These are phyloP conservation scores for Fusarium sp. DNA, from an alignment of 2,329 filamentous ascomycete species.

Conservation along the genomic window DNA sequence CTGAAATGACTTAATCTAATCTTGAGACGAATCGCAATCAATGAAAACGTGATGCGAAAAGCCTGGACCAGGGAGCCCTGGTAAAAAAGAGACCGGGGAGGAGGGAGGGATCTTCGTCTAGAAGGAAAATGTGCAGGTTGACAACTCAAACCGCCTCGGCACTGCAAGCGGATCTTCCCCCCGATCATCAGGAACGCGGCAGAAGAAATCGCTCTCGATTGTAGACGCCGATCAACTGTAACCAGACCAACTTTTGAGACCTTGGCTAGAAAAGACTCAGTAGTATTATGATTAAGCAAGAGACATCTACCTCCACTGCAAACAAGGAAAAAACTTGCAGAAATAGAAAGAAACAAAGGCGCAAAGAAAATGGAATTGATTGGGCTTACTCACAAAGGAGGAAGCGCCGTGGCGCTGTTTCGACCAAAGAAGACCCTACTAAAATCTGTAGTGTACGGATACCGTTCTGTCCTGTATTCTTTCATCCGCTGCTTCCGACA, in stretches of 20 bases:
- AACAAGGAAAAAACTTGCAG: neutral
- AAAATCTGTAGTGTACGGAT: neutral
- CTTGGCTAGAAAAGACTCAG: neutral
- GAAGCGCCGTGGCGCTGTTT: constrained; percentile 36
- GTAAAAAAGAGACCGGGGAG: neutral
- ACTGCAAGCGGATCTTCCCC: constrained; percentile 1
- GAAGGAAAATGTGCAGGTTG: neutral
- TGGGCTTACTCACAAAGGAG: constrained; percentile 13
- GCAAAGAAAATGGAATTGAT: constrained; percentile 2
- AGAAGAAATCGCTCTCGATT: neutral
- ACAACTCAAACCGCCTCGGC: neutral
- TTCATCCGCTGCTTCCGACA: constrained; percentile 3
- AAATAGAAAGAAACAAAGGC: constrained; percentile 3
- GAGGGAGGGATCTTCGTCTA: constrained; percentile 1
- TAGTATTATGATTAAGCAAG: neutral
- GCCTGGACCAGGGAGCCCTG: constrained; percentile 1
- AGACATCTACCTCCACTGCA: neutral
- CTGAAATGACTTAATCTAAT: constrained; percentile 30
- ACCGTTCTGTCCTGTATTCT: neutral
- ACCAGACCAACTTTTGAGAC: neutral
- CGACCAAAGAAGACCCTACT: neutral
- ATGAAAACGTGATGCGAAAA: constrained; percentile 11
- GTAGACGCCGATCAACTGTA: neutral
- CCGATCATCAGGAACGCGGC: neutral
- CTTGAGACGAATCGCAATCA: constrained; percentile 13